Conservation (phyloP, 495 filamentous ascomycete genomes). For the Penicillium daleae region DNA sequence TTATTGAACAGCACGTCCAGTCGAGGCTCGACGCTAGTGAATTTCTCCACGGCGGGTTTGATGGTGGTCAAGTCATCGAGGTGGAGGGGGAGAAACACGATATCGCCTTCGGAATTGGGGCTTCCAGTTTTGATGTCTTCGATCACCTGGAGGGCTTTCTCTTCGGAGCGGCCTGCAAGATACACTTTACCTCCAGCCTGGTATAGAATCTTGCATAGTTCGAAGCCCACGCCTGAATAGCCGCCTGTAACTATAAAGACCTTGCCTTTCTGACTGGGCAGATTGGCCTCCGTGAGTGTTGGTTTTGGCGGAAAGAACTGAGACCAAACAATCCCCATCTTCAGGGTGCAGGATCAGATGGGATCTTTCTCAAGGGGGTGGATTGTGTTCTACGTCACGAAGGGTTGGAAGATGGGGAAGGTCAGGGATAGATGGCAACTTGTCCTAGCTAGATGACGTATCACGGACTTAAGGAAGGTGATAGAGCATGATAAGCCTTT, state of each 20-base stretch:
- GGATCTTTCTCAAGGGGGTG: neutral
- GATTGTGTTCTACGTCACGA: neutral
- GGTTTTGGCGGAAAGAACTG: slow-evolving; percentile 14
- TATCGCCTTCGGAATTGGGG: slow-evolving; percentile 22
- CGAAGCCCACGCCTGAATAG: slow-evolving; percentile 17
- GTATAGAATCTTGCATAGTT: slow-evolving; percentile 18
- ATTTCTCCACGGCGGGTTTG: slow-evolving; percentile 45
- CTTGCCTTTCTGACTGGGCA: slow-evolving; percentile 15
- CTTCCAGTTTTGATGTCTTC: slow-evolving; percentile 29
- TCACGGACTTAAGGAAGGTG: neutral
- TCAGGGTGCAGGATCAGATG: neutral
- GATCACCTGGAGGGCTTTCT: slow-evolving; percentile 42
- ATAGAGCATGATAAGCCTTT: neutral
- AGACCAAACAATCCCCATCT: slow-evolving; percentile 8
- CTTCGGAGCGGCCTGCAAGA: slow-evolving; percentile 46
- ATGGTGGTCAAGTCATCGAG: slow-evolving; percentile 56
- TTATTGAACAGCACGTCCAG: slow-evolving; percentile 62
- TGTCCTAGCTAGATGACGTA: neutral
- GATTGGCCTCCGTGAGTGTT: slow-evolving; percentile 7
- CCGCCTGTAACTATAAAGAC: slow-evolving; percentile 19
- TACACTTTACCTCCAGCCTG: slow-evolving; percentile 44
- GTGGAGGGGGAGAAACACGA: slow-evolving; percentile 49
- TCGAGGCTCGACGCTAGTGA: slow-evolving; percentile 41
- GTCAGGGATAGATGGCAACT: neutral
- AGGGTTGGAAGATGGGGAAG: neutral